Base-by-base conservation (phyloP, 2,329 filamentous ascomycete species). In the Penicillium sp. region DNA sequence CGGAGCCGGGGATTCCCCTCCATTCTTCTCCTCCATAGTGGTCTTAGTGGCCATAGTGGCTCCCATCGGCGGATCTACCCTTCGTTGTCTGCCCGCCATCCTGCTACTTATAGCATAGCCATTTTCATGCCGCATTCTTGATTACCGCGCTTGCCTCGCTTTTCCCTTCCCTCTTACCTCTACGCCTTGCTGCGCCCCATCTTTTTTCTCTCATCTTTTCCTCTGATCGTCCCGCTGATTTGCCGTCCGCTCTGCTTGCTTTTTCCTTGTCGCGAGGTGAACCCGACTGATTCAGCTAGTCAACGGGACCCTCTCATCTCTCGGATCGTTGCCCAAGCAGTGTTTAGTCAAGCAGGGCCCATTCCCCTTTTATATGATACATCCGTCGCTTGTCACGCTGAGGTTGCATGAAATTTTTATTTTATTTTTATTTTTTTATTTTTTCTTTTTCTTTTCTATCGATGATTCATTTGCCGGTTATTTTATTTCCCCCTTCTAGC, bases 251-350 rank as follows among this genome's bases (percentile, higher is more conserved):
- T 39, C 47, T 42, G 28, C 51, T 62, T 61, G 50, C 54, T 57
- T 59, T 59, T 64, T 54, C 15, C 43, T 27, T 35, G 32, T 35
- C 32, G 15, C 15, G 39, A 39, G 32, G 56, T 60, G 54, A 58
- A 62, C 55, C 62, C 63, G 64, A 59, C 63, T 63, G 60, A 62
- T 46, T 61, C 62, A 60, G 64, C 43, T 60, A 55, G 46, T 46
- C 47, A n/a, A 47, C 43, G 33, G 41, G 46, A 40, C 38, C 42
- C 40, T 25, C 46, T 43, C 33, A 29, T 35, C 32, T 25, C 46
- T 43, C 33, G 8, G 18, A 38, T 9, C 40, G 44, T 23, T 52
- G 49, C 54, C 47, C 42, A 55, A 57, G 49, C 43, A 42, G 38
- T 53, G 46, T 49, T 55, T 35, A 56, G 42, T 54, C 57, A 47